phyloP scores from a whole-genome alignment of 192 early-diverging fungal genomes.

The Podila minutissima region DNA sequence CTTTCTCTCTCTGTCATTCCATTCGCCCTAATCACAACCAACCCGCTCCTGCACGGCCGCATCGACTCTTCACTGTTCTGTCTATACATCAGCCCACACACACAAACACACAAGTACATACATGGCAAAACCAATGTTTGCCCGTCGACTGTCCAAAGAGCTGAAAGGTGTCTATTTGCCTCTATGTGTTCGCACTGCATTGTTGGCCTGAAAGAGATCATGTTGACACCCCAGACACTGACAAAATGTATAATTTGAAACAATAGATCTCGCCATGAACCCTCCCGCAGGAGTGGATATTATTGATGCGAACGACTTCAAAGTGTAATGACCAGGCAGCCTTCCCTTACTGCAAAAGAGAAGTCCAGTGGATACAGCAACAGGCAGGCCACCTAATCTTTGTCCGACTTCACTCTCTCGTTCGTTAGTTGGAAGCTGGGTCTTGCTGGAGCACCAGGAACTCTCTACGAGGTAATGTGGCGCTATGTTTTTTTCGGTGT shows the following conservation, averaged over 20 bases:
- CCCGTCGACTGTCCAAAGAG: conserved; percentile 62
- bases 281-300: conserved; percentile 62
- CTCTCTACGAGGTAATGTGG: conserved; percentile 69
- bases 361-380: neutral
- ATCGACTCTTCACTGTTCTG: neutral
- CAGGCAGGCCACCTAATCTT: neutral
- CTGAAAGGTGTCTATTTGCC: conserved; percentile 48
- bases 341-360: neutral
- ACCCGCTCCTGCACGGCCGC: neutral
- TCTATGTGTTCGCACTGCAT: neutral
- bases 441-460: conserved; percentile 70
- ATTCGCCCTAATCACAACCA: too few relatives aligned
- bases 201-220: neutral
- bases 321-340: conserved; percentile 44
- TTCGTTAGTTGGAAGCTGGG: conserved; percentile 68
- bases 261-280: conserved; percentile 60
- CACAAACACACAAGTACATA: neutral
- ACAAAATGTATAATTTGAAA: too few relatives aligned
- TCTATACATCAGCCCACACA: neutral
- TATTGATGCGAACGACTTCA: conserved; percentile 63
- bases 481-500: neutral
- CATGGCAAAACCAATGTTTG: conserved; percentile 55
- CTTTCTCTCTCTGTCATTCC: too few relatives aligned
- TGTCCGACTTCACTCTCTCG: neutral
- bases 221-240: too few relatives aligned